Evolutionary conservation across 345 rosid genomes (phyloP), one percentile per base, ranked within the genome.

Genomic region (Pistacia integerrima): DNA sequence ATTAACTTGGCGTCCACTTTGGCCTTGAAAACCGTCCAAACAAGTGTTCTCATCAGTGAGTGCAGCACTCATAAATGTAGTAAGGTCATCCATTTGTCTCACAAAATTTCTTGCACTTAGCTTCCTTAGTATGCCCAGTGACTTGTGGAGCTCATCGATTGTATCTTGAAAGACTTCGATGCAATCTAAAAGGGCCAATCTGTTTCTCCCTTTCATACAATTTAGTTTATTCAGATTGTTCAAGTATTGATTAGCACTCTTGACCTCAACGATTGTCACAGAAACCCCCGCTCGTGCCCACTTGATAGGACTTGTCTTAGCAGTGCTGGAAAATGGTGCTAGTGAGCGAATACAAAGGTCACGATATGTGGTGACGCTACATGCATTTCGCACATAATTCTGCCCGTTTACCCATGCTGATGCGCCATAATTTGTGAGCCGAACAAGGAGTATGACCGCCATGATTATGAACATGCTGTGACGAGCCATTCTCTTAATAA

Each of bases 271-370:
- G 49, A 92, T 69, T 0, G 94, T 85, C 13, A 96, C 97, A 3
- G 98, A 90, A 17, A 93, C 97, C 25, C 93, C 97, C 0, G 91
- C 98, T 35, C 97, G 83, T 0, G 99, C 93, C 98, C 98, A 96
- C 78, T 17, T 87, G 85, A 87, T 86, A 0, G 93, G 93, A 76
- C 90, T 93, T 51, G 67, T 85, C 79, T 79, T 85, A 14, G 98
- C 98, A 0, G 55, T 41, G 55, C 62, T 78, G 11, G 98, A 89
- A 82, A 92, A 93, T 9, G 93, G 84, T 4, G 92, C 69, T 0
- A 96, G 84, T 20, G 97, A 84, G 54, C 46, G 80, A 70, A 92
- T 63, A 78, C 99, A 93, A 12, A 95, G 79, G 58, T 84, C 68
- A 9, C 75, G 90, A 78, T 93, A 95, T 17, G 22, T 86, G 20